Conservation (phyloP, 495 filamentous ascomycete genomes). For the Penicillium canescens region DNA sequence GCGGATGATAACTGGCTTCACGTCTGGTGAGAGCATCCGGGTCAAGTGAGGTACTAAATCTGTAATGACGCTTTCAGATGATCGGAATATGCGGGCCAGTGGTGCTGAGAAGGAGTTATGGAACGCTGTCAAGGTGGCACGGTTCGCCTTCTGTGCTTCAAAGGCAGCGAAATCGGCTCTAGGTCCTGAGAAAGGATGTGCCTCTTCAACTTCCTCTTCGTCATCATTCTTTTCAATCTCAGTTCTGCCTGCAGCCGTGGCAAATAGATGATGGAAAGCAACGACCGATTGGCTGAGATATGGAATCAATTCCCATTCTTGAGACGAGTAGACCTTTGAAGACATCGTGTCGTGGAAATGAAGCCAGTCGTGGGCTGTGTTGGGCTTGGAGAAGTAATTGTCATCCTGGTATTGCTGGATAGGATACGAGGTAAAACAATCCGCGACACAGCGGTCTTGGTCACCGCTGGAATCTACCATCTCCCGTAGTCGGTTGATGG, state of each 20-base stretch:
- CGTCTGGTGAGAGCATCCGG: slow-evolving; percentile 79
- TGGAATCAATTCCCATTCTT: slow-evolving; percentile 85
- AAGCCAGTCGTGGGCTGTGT: slow-evolving; percentile 87
- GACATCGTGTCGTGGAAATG: slow-evolving; percentile 88
- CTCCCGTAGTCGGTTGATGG: slow-evolving; percentile 77
- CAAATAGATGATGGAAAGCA: slow-evolving; percentile 91
- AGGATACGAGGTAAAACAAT: slow-evolving; percentile 82
- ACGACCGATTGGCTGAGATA: slow-evolving; percentile 85
- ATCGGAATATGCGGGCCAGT: slow-evolving; percentile 74
- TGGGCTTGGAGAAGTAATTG: slow-evolving; percentile 83
- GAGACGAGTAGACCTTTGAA: slow-evolving; percentile 66
- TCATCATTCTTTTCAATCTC: slow-evolving; percentile 34
- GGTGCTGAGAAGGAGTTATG: slow-evolving; percentile 57
- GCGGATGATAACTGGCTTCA: slow-evolving; percentile 89
- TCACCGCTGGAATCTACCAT: slow-evolving; percentile 90
- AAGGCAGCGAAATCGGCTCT: slow-evolving; percentile 75
- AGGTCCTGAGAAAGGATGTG: slow-evolving; percentile 75
- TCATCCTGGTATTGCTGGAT: slow-evolving; percentile 90
- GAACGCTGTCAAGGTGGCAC: slow-evolving; percentile 52
- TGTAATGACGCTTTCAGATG: slow-evolving; percentile 67
- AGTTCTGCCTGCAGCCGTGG: slow-evolving; percentile 47
- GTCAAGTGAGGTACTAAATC: slow-evolving; percentile 84
- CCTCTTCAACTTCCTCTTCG: slow-evolving; percentile 53
- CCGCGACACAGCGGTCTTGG: slow-evolving; percentile 78
- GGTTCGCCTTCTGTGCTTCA: slow-evolving; percentile 73